phyloP scores from a whole-genome alignment of 305 asterid genomes.

The Solanum hybrid region DNA sequence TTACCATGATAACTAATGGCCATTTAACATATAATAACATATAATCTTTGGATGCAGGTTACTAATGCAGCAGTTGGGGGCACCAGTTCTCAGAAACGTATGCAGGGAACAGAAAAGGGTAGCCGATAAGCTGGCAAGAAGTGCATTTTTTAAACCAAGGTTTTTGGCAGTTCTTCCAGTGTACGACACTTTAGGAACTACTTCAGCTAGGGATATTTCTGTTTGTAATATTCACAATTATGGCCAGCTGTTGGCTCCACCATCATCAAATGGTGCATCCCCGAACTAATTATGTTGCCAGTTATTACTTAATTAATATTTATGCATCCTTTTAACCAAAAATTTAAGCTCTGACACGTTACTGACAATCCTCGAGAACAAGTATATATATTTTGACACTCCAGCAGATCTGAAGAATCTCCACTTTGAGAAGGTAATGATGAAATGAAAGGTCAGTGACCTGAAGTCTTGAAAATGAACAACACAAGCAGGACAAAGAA shows the following conservation, averaged over 20 bases:
- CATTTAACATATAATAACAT: background rate
- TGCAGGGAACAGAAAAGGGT: background rate
- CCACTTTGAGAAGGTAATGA: background rate
- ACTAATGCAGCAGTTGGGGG: background rate
- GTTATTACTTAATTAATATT: background rate
- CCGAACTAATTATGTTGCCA: background rate
- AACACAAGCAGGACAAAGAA: background rate
- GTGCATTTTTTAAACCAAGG: background rate
- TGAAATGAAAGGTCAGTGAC: background rate
- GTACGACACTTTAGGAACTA: background rate
- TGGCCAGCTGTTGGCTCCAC: background rate
- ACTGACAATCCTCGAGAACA: background rate
- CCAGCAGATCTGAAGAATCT: conserved; percentile 1
- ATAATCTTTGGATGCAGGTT: background rate
- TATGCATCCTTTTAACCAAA: background rate
- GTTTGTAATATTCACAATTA: background rate
- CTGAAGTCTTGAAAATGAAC: background rate
- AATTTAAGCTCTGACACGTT: background rate
- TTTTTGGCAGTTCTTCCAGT: background rate
- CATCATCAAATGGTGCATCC: background rate
- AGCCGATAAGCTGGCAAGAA: background rate
- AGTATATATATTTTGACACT: background rate
- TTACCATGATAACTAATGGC: background rate
- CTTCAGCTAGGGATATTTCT: background rate
- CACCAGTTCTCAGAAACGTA: background rate